Conservation (phyloP, 2,329 filamentous ascomycete genomes). For the Penicillium sp. region DNA sequence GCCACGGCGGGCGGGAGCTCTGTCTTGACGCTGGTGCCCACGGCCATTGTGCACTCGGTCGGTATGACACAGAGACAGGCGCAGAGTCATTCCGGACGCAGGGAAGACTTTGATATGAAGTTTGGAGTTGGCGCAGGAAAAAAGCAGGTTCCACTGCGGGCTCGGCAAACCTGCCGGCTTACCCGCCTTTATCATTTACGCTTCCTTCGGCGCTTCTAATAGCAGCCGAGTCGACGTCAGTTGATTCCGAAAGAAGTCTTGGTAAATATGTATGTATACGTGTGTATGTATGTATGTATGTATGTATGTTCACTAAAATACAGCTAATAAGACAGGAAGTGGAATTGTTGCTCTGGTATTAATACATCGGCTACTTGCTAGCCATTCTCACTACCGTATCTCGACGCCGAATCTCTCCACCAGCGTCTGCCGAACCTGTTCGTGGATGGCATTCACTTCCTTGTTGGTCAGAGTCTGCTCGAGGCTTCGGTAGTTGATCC, state of each 20-base stretch:
- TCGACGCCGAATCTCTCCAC: slow-evolving; percentile 73
- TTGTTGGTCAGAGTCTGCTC: slow-evolving; percentile 84
- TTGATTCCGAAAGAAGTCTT: no score
- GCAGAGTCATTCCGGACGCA: slow-evolving; percentile 6
- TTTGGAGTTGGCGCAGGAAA: not conserved
- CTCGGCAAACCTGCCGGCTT: slow-evolving; percentile 2
- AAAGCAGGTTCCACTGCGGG: slow-evolving; percentile 4
- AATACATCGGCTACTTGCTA: not conserved
- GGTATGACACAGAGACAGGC: not conserved
- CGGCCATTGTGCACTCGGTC: slow-evolving; percentile 9
- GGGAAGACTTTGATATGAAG: not conserved
- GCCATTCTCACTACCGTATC: slow-evolving; percentile 54
- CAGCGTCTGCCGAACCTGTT: slow-evolving; percentile 60
- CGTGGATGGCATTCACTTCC: slow-evolving; percentile 74
- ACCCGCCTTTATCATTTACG: not conserved
- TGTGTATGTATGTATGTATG: not conserved
- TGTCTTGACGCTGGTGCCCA: slow-evolving; percentile 13
- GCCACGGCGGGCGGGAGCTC: slow-evolving; percentile 1
- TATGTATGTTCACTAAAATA: no score
- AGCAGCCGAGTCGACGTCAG: no score
- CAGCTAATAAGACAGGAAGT: not conserved
- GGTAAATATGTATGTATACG: not conserved
- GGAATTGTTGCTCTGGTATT: not conserved
- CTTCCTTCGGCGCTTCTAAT: not conserved
- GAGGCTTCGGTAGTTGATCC: slow-evolving; percentile 88